Evolutionary conservation across 2,329 filamentous ascomycete species (phyloP).

Genomic region (Neopestalotiopsis rosae): DNA sequence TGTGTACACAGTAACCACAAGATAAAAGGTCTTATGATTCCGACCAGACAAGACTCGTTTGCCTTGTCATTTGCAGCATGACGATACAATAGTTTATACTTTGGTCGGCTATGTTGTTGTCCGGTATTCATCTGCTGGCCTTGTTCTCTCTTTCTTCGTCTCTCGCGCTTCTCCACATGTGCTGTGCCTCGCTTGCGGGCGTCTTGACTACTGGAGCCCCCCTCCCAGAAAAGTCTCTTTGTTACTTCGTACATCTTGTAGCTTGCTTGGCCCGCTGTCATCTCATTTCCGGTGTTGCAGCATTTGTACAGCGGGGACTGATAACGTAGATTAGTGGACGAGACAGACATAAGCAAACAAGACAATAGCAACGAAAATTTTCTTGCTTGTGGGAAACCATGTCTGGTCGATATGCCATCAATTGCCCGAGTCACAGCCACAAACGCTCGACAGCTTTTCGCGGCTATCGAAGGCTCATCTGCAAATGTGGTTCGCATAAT

Average conservation of each 20-base stretch:
- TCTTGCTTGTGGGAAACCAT: background rate
- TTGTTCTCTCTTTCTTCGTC: background rate
- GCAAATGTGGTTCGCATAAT: too few relatives aligned
- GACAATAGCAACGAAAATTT: background rate
- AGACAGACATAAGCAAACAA: background rate
- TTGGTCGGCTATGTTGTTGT: background rate
- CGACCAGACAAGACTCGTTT: background rate
- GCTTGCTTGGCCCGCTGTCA: background rate
- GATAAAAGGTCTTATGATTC: background rate
- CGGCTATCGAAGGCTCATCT: too few relatives aligned
- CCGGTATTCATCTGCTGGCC: background rate
- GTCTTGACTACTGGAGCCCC: background rate
- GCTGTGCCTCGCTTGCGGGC: background rate
- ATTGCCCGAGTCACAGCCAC: too few relatives aligned
- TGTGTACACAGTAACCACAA: background rate
- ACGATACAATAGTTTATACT: background rate
- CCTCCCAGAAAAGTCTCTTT: background rate
- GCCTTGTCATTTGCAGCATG: background rate
- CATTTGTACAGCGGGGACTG: background rate
- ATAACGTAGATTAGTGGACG: background rate
- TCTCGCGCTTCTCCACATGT: background rate
- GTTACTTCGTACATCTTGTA: background rate
- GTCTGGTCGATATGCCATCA: too few relatives aligned
- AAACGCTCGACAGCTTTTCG: too few relatives aligned
- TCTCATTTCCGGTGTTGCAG: background rate